These are phyloP conservation scores for Thielaviopsis punctulata DNA, from an alignment of 2,329 filamentous ascomycete genomes.

Conservation along the genomic window DNA sequence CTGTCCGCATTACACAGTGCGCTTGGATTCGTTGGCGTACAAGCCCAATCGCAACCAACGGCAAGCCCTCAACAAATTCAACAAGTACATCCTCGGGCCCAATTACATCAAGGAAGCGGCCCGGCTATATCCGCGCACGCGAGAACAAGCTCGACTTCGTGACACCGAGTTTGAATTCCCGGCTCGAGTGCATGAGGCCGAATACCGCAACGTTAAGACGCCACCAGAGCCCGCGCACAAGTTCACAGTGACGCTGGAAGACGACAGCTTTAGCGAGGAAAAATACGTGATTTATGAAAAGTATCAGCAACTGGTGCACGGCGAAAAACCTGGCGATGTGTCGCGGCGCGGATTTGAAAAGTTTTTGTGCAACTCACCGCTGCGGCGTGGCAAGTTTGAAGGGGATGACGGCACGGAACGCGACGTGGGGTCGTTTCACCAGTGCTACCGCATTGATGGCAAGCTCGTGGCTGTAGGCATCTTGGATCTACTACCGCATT, in stretches of 20 bases:
- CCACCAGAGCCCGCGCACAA: constrained; percentile 48
- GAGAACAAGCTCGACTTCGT: constrained; percentile 44
- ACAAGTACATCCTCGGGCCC: constrained; percentile 51
- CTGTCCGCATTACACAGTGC: constrained; percentile 80
- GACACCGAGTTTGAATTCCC: constrained; percentile 51
- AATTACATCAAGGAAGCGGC: constrained; percentile 47
- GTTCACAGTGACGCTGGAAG: constrained; percentile 53
- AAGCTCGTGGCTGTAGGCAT: constrained; percentile 60
- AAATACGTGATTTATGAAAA: constrained; percentile 58
- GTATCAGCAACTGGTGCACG: constrained; percentile 58
- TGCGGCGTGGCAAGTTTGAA: constrained; percentile 30
- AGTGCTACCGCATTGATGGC: constrained; percentile 66
- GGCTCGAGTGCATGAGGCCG: constrained; percentile 52
- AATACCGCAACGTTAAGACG: constrained; percentile 34
- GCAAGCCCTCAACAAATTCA: constrained; percentile 61
- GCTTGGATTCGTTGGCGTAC: constrained; percentile 48
- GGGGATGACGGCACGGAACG: constrained; percentile 33
- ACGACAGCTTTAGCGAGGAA: constrained; percentile 54
- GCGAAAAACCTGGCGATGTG: constrained; percentile 44
- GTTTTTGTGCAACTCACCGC: constrained; percentile 58
- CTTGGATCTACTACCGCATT: constrained; percentile 57
- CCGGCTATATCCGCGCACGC: constrained; percentile 47
- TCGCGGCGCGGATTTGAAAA: constrained; percentile 44
- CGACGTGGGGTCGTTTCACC: constrained; percentile 57
- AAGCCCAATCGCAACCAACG: constrained; percentile 55